phyloP scores from a whole-genome alignment of 495 filamentous ascomycete genomes.

The Entonaema liquescens region DNA sequence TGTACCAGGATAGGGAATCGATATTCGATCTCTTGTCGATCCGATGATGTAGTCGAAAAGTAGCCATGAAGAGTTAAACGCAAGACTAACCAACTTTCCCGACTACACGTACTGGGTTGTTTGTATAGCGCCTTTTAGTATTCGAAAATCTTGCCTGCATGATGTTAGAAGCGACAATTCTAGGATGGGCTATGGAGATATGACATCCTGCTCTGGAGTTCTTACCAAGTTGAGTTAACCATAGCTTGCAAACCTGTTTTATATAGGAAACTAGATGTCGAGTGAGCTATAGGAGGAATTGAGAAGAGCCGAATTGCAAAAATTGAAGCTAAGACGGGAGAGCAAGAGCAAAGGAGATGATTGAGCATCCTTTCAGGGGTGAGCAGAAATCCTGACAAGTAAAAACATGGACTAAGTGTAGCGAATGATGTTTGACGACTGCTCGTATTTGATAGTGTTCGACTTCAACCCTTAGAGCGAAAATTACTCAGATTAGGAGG shows the following conservation, averaged over 20 bases:
- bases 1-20: conserved; percentile 43
- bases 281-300: conserved; percentile 34
- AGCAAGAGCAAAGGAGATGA: conserved; percentile 36
- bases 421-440: conserved; percentile 29
- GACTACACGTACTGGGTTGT: conserved; percentile 38
- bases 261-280: conserved; percentile 53
- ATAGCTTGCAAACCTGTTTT: conserved; percentile 46
- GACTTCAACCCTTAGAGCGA: no score
- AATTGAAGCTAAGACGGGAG: conserved; percentile 46
- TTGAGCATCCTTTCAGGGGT: conserved; percentile 42
- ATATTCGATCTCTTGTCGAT: conserved; percentile 47
- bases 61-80: conserved; percentile 46
- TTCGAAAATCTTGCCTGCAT: conserved; percentile 21
- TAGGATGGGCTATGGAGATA: conserved; percentile 31
- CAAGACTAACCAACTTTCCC: conserved; percentile 31
- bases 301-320: conserved; percentile 20
- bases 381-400: conserved; percentile 43
- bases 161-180: no score
- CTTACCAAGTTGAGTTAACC: conserved; percentile 50
- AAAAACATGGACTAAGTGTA: conserved; percentile 43
- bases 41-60: conserved; percentile 46
- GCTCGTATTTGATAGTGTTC: not conserved
- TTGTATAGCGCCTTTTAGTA: conserved; percentile 30
- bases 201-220: conserved; percentile 47
- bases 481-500: no score